Percentiles rank a stretch among this genome's conserved stretches.
Evolutionary conservation across 2,329 filamentous ascomycete species (phyloP).

Genomic region (Fusarium dlaminii): DNA sequence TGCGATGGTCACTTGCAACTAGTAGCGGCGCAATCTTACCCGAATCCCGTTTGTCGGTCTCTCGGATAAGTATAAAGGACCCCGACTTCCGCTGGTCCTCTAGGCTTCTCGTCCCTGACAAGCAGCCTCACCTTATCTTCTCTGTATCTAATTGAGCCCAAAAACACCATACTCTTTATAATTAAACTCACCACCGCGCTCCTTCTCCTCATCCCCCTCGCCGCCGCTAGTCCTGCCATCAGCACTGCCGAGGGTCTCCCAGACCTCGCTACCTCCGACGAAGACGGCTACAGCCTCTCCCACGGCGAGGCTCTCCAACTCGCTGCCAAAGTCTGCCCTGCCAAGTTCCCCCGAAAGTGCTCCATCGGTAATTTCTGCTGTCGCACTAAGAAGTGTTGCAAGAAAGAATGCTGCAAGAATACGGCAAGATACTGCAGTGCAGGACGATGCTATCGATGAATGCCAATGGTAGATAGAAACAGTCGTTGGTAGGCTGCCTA

Average conservation of each 20-base stretch:
- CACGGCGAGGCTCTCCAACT: not conserved
- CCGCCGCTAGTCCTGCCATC: not conserved
- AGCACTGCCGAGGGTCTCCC: conserved; percentile 11
- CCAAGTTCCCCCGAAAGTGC: conserved; percentile 20
- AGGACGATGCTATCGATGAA: conserved; percentile 3
- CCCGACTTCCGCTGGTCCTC: accelerated
- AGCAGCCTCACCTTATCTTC: not conserved
- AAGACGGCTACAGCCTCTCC: not conserved
- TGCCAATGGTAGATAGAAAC: too few relatives aligned
- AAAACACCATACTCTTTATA: not conserved
- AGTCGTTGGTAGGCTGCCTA: not conserved
- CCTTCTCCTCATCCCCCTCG: not conserved
- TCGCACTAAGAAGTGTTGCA: conserved; percentile 19
- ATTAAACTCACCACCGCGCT: conserved; percentile 1
- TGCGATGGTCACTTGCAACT: not conserved
- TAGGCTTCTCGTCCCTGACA: accelerated
- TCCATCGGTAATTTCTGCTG: conserved; percentile 10
- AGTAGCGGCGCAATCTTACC: not conserved
- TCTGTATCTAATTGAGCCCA: accelerated
- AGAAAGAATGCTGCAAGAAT: conserved; percentile 24
- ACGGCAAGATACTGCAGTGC: conserved; percentile 6
- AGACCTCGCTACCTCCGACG: not conserved
- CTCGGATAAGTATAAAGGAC: not conserved
- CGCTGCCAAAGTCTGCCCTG: conserved; percentile 12
- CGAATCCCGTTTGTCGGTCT: not conserved